Percentiles rank a stretch among this genome's conserved stretches.
Evolutionary conservation across 108 stramenopile genomes (phyloP).

Genomic region (Discostella pseudostelligera): DNA sequence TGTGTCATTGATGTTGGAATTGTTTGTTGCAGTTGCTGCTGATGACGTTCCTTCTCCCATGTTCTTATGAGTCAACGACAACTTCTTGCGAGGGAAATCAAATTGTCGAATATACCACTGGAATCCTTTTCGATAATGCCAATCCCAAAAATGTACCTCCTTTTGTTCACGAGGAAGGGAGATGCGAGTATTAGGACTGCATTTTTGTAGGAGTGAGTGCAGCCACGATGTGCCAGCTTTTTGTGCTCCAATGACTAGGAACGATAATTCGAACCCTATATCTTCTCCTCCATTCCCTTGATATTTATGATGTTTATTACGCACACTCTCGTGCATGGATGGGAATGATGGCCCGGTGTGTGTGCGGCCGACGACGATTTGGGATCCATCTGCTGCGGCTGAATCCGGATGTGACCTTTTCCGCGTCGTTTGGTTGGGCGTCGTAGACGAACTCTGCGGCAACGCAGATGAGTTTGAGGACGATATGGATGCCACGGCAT

Average conservation of each 20-base stretch:
- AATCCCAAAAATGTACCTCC: slow-evolving; percentile 70
- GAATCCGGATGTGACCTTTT: slow-evolving; percentile 1
- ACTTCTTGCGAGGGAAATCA: slow-evolving; percentile 11
- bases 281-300: neutral
- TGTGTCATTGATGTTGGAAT: neutral
- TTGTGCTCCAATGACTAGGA: slow-evolving; percentile 59
- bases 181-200: slow-evolving; percentile 15
- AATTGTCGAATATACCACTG: slow-evolving; percentile 61
- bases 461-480: neutral
- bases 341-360: neutral
- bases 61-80: neutral
- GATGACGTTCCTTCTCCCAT: neutral
- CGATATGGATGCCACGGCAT: slow-evolving; percentile 10
- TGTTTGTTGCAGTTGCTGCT: neutral
- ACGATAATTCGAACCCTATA: slow-evolving; percentile 22
- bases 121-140: slow-evolving; percentile 51
- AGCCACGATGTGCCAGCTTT: slow-evolving; percentile 66
- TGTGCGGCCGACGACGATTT: too few relatives aligned
- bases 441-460: neutral
- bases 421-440: neutral
- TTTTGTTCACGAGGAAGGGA: slow-evolving; percentile 40
- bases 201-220: slow-evolving; percentile 45
- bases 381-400: too few relatives aligned
- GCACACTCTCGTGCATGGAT: neutral
- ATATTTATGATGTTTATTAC: neutral